Conservation (phyloP, 768 basidiomycete species). For the Aureoboletus auriporus region DNA sequence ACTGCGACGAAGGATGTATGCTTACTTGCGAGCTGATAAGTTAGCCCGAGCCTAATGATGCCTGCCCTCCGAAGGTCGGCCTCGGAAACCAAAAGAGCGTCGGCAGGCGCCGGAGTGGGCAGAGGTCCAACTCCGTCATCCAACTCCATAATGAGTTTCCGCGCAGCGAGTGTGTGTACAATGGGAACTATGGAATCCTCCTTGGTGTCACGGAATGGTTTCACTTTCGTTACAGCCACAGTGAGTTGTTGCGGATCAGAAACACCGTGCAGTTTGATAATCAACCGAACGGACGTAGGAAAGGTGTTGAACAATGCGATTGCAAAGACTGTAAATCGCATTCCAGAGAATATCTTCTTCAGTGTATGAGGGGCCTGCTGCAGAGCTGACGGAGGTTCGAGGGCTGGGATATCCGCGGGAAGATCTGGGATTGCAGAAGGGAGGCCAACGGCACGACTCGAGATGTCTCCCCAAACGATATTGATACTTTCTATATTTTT, state of each 20-base stretch:
- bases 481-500: constrained; percentile 41
- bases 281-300: constrained; percentile 28
- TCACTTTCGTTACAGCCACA: constrained; percentile 23
- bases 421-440: constrained; percentile 14
- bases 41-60: constrained; percentile 47
- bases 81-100: constrained; percentile 21
- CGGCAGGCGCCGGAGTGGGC: constrained; percentile 24
- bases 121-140: constrained; percentile 35
- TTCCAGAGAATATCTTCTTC: constrained; percentile 29
- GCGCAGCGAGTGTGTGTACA: constrained; percentile 54
- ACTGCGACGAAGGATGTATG: constrained; percentile 58
- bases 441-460: not conserved
- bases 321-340: constrained; percentile 33
- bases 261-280: constrained; percentile 24
- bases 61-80: constrained; percentile 39
- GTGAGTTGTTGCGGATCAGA: constrained; percentile 10
- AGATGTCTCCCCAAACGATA: constrained; percentile 44
- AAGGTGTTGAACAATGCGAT: constrained; percentile 20
- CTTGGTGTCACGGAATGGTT: constrained; percentile 20
- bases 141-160: constrained; percentile 50
- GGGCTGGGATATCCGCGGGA: constrained; percentile 12
- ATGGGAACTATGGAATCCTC: constrained; percentile 25
- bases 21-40: constrained; percentile 48
- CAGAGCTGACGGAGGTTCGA: constrained; percentile 33
- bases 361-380: constrained; percentile 33